Percentiles rank a stretch among this genome's conserved stretches.
Evolutionary conservation across 1,139 yeast genomes (phyloP).

Genomic region (Sugiyamaella novakii): DNA sequence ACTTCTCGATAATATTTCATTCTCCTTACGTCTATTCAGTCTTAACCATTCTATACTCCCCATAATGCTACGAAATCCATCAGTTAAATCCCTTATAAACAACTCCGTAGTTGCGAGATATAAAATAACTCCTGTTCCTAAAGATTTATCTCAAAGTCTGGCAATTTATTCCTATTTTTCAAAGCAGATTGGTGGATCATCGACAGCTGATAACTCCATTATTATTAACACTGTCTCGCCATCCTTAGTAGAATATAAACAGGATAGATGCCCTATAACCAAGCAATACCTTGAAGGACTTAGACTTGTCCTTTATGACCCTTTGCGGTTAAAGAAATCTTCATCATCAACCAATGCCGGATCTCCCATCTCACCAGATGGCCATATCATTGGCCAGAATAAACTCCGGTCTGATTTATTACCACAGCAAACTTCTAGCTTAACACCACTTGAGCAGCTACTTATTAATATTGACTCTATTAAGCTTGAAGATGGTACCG

Average conservation of each 20-base stretch:
- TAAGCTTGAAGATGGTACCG: constrained; percentile 15
- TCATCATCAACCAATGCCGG: not conserved
- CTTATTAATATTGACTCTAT: constrained; percentile 16
- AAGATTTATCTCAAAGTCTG: constrained; percentile 35
- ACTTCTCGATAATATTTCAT: too few species aligned
- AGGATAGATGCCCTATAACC: constrained; percentile 41
- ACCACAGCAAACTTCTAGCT: constrained; percentile 3
- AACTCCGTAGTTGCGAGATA: constrained; percentile 37
- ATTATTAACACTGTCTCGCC: too few species aligned
- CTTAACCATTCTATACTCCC: too few species aligned
- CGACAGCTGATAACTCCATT: too few species aligned
- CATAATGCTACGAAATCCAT: constrained; percentile 23
- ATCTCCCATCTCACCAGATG: constrained; percentile 16
- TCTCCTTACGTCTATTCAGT: too few species aligned
- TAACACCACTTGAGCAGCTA: constrained; percentile 24
- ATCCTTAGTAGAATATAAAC: constrained; percentile 38
- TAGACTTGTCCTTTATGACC: constrained; percentile 38
- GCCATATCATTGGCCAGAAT: constrained; percentile 21
- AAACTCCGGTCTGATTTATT: not conserved
- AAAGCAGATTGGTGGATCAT: constrained; percentile 5
- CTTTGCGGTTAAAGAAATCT: not conserved
- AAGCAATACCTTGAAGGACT: constrained; percentile 36
- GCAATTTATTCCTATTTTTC: constrained; percentile 33
- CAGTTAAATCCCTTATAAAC: constrained; percentile 26
- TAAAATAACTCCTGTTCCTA: constrained; percentile 37